These are phyloP conservation scores for Stachybotrys elegans DNA, from an alignment of 2,329 filamentous ascomycete species.

Conservation along the genomic window DNA sequence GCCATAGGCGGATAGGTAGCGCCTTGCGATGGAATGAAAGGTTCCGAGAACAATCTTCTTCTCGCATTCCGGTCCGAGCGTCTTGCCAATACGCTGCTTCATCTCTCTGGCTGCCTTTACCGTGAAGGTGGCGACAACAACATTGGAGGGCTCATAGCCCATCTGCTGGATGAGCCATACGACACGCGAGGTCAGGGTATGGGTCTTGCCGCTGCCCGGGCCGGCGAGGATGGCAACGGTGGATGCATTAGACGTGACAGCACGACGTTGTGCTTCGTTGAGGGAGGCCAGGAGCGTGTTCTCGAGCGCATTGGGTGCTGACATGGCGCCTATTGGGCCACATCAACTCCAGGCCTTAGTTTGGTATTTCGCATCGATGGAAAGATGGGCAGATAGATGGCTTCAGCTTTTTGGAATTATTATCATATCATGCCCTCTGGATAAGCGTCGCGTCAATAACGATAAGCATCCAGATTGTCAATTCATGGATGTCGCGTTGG, in stretches of 20 bases:
- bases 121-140: conserved; percentile 95
- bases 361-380: too few species aligned
- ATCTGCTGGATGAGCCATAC: conserved; percentile 76
- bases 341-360: too few species aligned
- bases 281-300: conserved; percentile 39
- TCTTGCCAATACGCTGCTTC: conserved; percentile 76
- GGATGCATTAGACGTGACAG: conserved; percentile 46
- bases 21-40: conserved; percentile 86
- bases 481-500: too few species aligned
- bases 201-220: conserved; percentile 80
- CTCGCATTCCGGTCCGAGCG: conserved; percentile 74
- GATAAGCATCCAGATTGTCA: too few species aligned
- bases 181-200: conserved; percentile 88
- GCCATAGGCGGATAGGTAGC: conserved; percentile 81
- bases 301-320: conserved; percentile 15
- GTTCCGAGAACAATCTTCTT: conserved; percentile 81
- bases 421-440: too few species aligned
- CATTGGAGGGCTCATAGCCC: conserved; percentile 73
- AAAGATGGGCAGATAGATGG: too few species aligned
- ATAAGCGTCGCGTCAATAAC: too few species aligned
- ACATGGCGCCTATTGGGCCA: conserved; percentile 19
- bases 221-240: conserved; percentile 64
- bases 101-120: conserved; percentile 93
- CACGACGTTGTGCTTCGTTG: conserved; percentile 50
- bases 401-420: too few species aligned